Base-by-base conservation (phyloP, 202 grass and related monocot genomes). In the Zoysia matrella region DNA sequence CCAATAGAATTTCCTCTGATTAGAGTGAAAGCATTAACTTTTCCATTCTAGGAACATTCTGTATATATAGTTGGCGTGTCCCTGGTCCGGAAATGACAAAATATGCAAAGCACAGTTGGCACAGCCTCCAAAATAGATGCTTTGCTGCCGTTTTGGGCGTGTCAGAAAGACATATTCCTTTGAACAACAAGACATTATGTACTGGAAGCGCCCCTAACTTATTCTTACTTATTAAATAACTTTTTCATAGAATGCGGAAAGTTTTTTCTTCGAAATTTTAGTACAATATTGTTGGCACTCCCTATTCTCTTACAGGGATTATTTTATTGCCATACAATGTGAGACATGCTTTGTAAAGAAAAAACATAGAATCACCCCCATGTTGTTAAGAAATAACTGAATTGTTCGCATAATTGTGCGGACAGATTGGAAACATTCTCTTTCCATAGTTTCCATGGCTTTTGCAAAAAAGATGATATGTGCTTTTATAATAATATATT, bases 31-130 rank as follows among this genome's bases (percentile, higher is more conserved):
- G 66, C 58, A 3, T 22, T 43, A 45, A 8, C 66, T 71, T 89
- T 88, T 85, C 54, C 82, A 85, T 89, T 89, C 82, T 52, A 60
- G 82, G 71, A 84, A 71, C 72, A 77, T 77, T 89, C 72, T 41
- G 47, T 30, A 30, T 30, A 30, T 39, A 49, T 71, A 77, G 72
- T 81, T 81, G 55, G 58, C 47, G 15, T 46, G 41, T 47, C 3
- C 46, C 66, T n/a, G 1, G 77, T 56, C 77, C 10, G 4, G 55
- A 81, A 71, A 72, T 65, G 52, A 15, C 65, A 81, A 71, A 89
- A 72, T 74, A 56, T 53, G 55, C 12, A 58, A 67, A 42, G 1
- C 8, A 48, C 57, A 49, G 48, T 42, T 64, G 63, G 11, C 72
- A 50, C 58, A 66, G 13, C 72, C 72, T 81, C 58, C 36, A 72